Evolutionary conservation across 345 rosid species (phyloP).

Genomic region (Microcos paniculata): DNA sequence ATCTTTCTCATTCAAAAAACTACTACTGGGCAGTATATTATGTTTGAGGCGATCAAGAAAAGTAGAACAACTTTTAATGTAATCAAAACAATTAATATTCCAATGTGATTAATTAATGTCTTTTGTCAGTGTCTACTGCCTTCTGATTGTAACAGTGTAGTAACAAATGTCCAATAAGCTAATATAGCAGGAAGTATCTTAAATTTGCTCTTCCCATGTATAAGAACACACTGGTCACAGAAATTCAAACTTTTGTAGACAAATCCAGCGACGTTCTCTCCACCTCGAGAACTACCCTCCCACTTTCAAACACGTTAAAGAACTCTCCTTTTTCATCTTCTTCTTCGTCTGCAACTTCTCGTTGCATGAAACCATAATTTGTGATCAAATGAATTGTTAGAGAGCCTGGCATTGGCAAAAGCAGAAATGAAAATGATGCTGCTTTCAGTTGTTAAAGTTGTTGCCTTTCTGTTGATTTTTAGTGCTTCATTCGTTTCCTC

Average conservation of each 20-base stretch:
- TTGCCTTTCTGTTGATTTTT: slow-evolving; percentile 21
- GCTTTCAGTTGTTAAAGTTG: neutral
- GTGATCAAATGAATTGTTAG: slow-evolving; percentile 1
- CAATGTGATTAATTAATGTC: neutral
- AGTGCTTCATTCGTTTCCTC: slow-evolving; percentile 29
- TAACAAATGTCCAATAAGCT: neutral
- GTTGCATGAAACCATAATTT: slow-evolving; percentile 37
- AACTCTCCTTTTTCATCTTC: slow-evolving; percentile 27
- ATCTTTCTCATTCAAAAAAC: neutral
- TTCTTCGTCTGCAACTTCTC: slow-evolving; percentile 53
- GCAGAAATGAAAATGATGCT: neutral
- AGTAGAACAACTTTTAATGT: neutral
- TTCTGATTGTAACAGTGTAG: neutral
- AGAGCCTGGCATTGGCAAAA: neutral
- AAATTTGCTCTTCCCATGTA: neutral
- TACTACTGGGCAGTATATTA: neutral
- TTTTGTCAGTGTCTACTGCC: neutral
- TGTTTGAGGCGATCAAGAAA: neutral
- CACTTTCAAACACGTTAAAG: slow-evolving; percentile 16
- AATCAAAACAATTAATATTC: neutral
- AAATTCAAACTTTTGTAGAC: slow-evolving; percentile 9
- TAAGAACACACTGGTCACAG: neutral
- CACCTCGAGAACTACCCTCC: slow-evolving; percentile 8
- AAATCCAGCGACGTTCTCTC: neutral
- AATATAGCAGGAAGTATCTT: slow-evolving; percentile 2